These are phyloP conservation scores for Wallacemonas sp. DNA, from an alignment of 208 protist genomes.

Conservation along the genomic window DNA sequence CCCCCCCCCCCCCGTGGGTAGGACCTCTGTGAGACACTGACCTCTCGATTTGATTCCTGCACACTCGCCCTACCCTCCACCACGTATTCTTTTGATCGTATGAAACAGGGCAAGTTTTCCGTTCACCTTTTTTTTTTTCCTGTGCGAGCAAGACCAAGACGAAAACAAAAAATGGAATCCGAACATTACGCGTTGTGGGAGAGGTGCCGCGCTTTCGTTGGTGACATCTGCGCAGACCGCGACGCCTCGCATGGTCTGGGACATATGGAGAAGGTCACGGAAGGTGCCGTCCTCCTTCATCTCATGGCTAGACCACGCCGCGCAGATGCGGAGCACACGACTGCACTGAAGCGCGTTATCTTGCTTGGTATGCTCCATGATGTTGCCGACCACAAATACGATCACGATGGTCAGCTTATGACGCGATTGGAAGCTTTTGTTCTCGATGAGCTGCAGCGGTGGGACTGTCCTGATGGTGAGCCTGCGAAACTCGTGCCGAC, in stretches of 20 bases:
- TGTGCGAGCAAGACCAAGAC: not conserved
- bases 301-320: slow-evolving; percentile 30
- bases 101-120: too few relatives aligned
- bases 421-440: slow-evolving; percentile 38
- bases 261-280: slow-evolving; percentile 80
- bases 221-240: slow-evolving; percentile 49
- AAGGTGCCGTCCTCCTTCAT: slow-evolving; percentile 64
- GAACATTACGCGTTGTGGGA: slow-evolving; percentile 62
- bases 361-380: slow-evolving; percentile 88
- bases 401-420: slow-evolving; percentile 38
- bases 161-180: slow-evolving; percentile 34
- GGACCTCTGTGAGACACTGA: too few relatives aligned
- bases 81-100: too few relatives aligned
- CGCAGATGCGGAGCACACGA: not conserved
- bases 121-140: too few relatives aligned
- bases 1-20: too few relatives aligned
- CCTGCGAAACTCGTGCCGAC: not conserved
- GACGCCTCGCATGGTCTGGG: slow-evolving; percentile 73
- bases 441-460: slow-evolving; percentile 6
- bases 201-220: slow-evolving; percentile 63
- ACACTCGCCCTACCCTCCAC: too few relatives aligned
- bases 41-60: too few relatives aligned
- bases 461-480: not conserved
- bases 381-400: slow-evolving; percentile 89
- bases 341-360: slow-evolving; percentile 46